Percentiles rank a stretch among this genome's conserved stretches.
phyloP scores from a whole-genome alignment of 352 stramenopile genomes.

The Saprolegnia diclina region DNA sequence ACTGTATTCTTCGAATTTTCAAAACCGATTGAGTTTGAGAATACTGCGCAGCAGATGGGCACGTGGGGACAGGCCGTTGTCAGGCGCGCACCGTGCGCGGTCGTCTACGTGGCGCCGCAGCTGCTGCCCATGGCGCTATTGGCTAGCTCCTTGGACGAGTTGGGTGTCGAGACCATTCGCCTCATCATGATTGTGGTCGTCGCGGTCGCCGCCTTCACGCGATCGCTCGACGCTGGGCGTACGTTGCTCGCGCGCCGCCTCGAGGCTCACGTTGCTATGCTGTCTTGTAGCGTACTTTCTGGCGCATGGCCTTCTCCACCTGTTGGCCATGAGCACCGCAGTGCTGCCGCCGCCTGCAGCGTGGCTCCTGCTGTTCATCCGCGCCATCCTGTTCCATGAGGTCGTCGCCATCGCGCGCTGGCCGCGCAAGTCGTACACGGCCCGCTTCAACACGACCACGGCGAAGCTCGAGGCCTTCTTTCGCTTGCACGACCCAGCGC shows the following conservation, averaged over 20 bases:
- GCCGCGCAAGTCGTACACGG: conserved; percentile 12
- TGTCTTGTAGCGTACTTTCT: conserved; percentile 8
- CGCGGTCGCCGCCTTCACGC: not conserved
- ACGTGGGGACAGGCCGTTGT: too few species aligned
- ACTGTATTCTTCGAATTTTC: too few species aligned
- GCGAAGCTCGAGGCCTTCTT: conserved; percentile 44
- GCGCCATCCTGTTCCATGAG: conserved; percentile 4
- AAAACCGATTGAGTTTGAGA: too few species aligned
- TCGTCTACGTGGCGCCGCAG: not conserved
- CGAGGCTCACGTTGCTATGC: not conserved
- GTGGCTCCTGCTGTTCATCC: not conserved
- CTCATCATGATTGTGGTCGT: not conserved
- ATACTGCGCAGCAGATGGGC: too few species aligned
- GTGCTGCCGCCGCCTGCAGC: not conserved
- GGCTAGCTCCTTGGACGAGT: not conserved
- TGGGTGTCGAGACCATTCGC: conserved; percentile 10
- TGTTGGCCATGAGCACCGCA: not conserved
- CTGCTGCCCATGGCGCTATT: not conserved
- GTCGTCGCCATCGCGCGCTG: not conserved
- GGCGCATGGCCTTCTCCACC: not conserved
- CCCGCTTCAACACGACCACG: conserved; percentile 22
- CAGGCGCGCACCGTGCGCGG: not conserved
- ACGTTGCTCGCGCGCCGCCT: not conserved
- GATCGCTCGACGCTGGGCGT: conserved; percentile 12
- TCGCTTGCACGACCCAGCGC: conserved; percentile 40